phyloP scores from a whole-genome alignment of 306 rosid species.

The Castanea mollissima region DNA sequence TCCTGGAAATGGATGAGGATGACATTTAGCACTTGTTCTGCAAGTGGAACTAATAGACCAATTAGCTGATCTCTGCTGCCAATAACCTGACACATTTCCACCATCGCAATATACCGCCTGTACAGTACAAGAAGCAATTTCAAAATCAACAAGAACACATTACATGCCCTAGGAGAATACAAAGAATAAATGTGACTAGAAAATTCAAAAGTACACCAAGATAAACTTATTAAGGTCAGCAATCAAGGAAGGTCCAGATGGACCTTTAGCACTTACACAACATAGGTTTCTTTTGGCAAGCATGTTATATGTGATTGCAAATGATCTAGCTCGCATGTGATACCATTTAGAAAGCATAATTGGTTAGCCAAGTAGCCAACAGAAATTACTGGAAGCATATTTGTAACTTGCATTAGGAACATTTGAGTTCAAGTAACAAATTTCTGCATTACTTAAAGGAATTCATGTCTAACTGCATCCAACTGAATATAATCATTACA shows the following conservation, averaged over 20 bases:
- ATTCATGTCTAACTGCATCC: background rate
- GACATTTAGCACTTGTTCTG: conserved; percentile 75
- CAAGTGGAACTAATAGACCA: conserved; percentile 63
- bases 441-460: background rate
- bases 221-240: background rate
- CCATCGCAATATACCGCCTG: conserved; percentile 93
- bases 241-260: background rate
- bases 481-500: background rate
- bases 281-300: background rate
- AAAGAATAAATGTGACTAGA: background rate
- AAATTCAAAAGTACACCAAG: background rate
- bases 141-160: conserved; percentile 9
- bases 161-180: background rate
- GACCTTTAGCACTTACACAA: background rate
- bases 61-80: conserved; percentile 71
- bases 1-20: conserved; percentile 80
- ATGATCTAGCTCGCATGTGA: background rate
- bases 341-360: background rate
- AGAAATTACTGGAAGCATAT: background rate
- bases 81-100: conserved; percentile 90
- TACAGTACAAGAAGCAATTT: conserved; percentile 23
- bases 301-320: background rate
- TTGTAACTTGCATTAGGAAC: background rate
- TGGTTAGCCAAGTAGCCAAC: background rate
- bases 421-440: background rate